Percentiles rank a stretch among this genome's conserved stretches.
Evolutionary conservation across 2,329 filamentous ascomycete genomes (phyloP).

Genomic region (Cytospora piceae): DNA sequence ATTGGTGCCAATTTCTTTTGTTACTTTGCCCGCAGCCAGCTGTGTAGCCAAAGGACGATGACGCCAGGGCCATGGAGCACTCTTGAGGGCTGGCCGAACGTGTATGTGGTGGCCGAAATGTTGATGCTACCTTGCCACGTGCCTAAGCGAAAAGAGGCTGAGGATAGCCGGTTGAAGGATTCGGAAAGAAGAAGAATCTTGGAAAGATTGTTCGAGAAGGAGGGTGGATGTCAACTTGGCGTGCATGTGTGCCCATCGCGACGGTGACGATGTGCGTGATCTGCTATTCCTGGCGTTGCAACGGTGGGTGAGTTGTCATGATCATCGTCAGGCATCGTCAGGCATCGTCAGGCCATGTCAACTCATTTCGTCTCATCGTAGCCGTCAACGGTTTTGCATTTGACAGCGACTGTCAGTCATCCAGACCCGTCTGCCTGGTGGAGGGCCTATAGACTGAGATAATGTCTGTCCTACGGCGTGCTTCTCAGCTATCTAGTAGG

Average conservation of each 20-base stretch:
- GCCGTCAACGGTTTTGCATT: background rate
- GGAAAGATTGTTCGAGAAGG: background rate
- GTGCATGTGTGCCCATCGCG: slow-evolving; percentile 2
- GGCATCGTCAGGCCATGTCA: background rate
- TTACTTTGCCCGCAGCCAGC: background rate
- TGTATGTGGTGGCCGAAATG: slow-evolving; percentile 23
- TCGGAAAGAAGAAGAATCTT: background rate
- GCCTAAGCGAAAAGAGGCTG: slow-evolving; percentile 29
- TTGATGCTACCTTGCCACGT: slow-evolving; percentile 29
- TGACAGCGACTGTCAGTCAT: background rate
- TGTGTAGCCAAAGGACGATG: slow-evolving; percentile 1
- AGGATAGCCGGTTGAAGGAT: slow-evolving; percentile 3
- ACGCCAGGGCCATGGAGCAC: slow-evolving; percentile 15
- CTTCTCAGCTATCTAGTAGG: background rate
- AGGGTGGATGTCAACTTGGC: slow-evolving; percentile 1
- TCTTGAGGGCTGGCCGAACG: slow-evolving; percentile 6
- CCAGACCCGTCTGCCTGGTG: background rate
- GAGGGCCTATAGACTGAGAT: background rate
- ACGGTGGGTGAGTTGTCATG: background rate
- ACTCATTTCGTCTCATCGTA: background rate
- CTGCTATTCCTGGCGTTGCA: slow-evolving; percentile 8
- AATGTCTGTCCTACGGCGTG: slow-evolving; percentile 11
- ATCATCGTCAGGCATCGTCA: background rate
- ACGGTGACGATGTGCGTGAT: background rate
- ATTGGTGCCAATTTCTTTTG: slow-evolving; percentile 11